Evolutionary conservation across 352 stramenopile species (phyloP).

Genomic region (Lagenidium giganteum): DNA sequence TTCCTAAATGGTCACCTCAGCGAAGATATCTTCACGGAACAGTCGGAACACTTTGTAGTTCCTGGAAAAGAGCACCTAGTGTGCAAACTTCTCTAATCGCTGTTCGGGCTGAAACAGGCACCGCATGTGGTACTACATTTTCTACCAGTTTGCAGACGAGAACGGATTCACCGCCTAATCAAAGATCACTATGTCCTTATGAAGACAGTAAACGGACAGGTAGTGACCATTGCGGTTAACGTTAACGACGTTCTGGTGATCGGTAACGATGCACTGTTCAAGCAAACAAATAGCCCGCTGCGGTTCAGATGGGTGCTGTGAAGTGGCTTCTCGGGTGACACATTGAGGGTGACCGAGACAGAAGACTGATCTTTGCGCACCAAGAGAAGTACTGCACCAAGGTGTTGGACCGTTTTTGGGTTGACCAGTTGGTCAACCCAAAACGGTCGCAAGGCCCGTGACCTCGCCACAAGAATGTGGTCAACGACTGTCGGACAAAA

Average conservation of each 20-base stretch:
- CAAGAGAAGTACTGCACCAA: slow-evolving; percentile 14
- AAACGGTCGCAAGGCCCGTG: background rate
- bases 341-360: slow-evolving; percentile 1
- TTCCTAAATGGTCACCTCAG: background rate
- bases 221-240: slow-evolving; percentile 13
- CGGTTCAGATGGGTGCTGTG: slow-evolving; percentile 1
- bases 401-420: slow-evolving; percentile 6
- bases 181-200: slow-evolving; percentile 18
- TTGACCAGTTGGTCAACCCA: no score
- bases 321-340: slow-evolving; percentile 8
- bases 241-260: slow-evolving; percentile 21
- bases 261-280: background rate
- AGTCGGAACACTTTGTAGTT: background rate
- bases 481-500: background rate
- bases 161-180: slow-evolving; percentile 5
- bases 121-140: slow-evolving; percentile 9
- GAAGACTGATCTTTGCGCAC: slow-evolving; percentile 5
- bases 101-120: slow-evolving; percentile 12
- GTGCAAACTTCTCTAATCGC: slow-evolving; percentile 2
- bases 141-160: slow-evolving; percentile 2
- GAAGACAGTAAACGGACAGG: no score
- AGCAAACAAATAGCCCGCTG: background rate
- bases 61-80: no score
- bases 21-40: background rate
- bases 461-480: background rate